These are phyloP conservation scores for Colletotrichum higginsianum DNA, from an alignment of 2,329 filamentous ascomycete species.

Conservation along the genomic window DNA sequence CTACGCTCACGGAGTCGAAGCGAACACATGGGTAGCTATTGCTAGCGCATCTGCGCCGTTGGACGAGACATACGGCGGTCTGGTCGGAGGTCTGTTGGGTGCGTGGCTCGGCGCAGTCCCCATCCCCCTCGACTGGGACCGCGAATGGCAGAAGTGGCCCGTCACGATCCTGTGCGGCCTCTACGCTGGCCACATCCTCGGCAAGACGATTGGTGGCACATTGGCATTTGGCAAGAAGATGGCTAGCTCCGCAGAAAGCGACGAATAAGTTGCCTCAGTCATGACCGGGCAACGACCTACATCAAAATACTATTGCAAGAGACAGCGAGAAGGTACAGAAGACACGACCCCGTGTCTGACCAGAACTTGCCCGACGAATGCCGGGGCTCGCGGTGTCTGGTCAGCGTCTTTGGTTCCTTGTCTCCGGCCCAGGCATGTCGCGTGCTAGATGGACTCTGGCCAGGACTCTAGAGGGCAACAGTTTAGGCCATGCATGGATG, in stretches of 20 bases:
- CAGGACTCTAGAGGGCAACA: slow-evolving; percentile 1
- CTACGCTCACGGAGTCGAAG: slow-evolving; percentile 87
- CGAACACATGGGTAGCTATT: slow-evolving; percentile 78
- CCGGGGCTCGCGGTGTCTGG: slow-evolving; percentile 2
- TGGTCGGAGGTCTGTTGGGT: slow-evolving; percentile 83
- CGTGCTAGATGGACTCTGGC: not conserved
- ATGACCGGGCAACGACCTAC: not conserved
- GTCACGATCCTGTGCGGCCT: slow-evolving; percentile 89
- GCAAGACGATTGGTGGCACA: slow-evolving; percentile 73
- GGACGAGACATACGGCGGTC: slow-evolving; percentile 87
- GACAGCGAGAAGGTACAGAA: not conserved
- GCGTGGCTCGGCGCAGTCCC: slow-evolving; percentile 96
- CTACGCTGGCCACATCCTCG: slow-evolving; percentile 83
- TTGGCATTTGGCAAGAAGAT: slow-evolving; percentile 64
- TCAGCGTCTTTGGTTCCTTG: not conserved
- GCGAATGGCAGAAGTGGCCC: slow-evolving; percentile 99
- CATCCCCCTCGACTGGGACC: slow-evolving; percentile 97
- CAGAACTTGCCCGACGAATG: not conserved
- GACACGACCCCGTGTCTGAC: not conserved
- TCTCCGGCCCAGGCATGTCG: slow-evolving; percentile 6
- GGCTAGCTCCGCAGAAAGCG: slow-evolving; percentile 36
- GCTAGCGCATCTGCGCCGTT: slow-evolving; percentile 78
- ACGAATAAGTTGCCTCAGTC: slow-evolving; percentile 14
- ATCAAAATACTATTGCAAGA: not conserved
- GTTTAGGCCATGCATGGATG: slow-evolving; percentile 16